Percentiles rank a stretch among this genome's conserved stretches.
Evolutionary conservation across 1,284 basidiomycete species (phyloP).

Genomic region (Ganoderma boninense): DNA sequence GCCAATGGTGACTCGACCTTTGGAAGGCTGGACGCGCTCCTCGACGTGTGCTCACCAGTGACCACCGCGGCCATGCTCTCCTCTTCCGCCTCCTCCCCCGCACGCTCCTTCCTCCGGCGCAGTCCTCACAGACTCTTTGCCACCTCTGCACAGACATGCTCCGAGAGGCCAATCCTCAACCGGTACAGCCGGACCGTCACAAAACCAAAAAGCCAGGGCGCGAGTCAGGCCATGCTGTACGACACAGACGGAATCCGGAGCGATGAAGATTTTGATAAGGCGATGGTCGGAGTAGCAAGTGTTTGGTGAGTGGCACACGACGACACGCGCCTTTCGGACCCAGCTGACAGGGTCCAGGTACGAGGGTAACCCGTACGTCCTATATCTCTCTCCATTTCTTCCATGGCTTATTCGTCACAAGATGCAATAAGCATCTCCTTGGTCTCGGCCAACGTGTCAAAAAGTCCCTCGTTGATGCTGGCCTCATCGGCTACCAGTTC

Average conservation of each 20-base stretch:
- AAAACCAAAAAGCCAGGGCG: conserved; percentile 91
- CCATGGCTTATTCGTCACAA: conserved; percentile 43
- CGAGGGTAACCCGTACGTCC: conserved; percentile 51
- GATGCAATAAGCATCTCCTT: conserved; percentile 93
- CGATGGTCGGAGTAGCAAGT: conserved; percentile 95
- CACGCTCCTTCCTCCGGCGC: conserved; percentile 32
- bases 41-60: background rate
- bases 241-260: conserved; percentile 88
- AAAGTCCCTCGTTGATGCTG: conserved; percentile 76
- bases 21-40: conserved; percentile 12
- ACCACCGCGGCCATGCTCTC: conserved; percentile 31
- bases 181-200: conserved; percentile 87
- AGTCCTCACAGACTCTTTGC: conserved; percentile 44
- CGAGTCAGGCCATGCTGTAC: conserved; percentile 97
- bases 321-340: conserved; percentile 9
- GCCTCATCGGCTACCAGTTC: conserved; percentile 95
- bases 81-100: conserved; percentile 30
- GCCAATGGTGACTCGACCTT: conserved; percentile 32
- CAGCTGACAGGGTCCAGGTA: conserved; percentile 40
- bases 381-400: conserved; percentile 18
- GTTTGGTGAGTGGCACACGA: conserved; percentile 76
- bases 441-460: conserved; percentile 91
- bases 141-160: conserved; percentile 49
- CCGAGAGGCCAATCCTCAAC: conserved; percentile 74
- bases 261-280: conserved; percentile 88